Evolutionary conservation across 495 filamentous ascomycete genomes (phyloP).

Genomic region (Viridothelium virens): DNA sequence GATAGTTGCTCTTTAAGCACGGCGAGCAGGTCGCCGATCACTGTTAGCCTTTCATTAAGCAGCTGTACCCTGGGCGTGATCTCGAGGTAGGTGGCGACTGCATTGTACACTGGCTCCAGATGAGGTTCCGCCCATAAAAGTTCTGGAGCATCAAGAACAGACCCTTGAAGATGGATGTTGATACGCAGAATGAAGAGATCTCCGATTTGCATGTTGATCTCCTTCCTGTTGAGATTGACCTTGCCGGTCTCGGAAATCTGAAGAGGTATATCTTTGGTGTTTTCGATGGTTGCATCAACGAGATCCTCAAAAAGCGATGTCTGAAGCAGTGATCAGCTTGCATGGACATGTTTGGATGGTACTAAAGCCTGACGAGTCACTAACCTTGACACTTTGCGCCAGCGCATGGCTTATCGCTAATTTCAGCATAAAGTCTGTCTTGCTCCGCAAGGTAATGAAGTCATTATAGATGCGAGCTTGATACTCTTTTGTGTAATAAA

Average conservation of each 20-base stretch:
- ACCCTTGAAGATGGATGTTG: conserved; percentile 95
- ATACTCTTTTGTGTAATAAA: conserved; percentile 95
- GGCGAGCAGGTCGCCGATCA: conserved; percentile 88
- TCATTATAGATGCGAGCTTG: conserved; percentile 98
- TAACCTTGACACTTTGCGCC: conserved; percentile 83
- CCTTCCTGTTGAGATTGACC: conserved; percentile 67
- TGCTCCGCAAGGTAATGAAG: conserved; percentile 88
- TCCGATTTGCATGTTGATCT: conserved; percentile 98
- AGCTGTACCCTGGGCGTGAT: conserved; percentile 94
- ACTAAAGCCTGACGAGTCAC: conserved; percentile 4
- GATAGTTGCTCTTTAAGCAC: conserved; percentile 95
- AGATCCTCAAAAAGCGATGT: conserved; percentile 97
- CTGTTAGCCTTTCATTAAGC: conserved; percentile 80
- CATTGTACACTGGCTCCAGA: conserved; percentile 89
- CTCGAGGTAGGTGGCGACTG: conserved; percentile 88
- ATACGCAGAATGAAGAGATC: conserved; percentile 95
- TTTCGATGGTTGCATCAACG: conserved; percentile 83
- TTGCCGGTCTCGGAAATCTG: conserved; percentile 88
- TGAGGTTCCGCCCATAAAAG: conserved; percentile 98
- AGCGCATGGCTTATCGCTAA: conserved; percentile 92
- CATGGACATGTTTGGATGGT: background rate
- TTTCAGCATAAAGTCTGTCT: conserved; percentile 95
- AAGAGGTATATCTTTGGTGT: conserved; percentile 79
- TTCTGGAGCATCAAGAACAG: conserved; percentile 93
- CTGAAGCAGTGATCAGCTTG: conserved; percentile 34